Base-by-base conservation (phyloP, 805 yeast species). In the Lachancea quebecensis region DNA sequence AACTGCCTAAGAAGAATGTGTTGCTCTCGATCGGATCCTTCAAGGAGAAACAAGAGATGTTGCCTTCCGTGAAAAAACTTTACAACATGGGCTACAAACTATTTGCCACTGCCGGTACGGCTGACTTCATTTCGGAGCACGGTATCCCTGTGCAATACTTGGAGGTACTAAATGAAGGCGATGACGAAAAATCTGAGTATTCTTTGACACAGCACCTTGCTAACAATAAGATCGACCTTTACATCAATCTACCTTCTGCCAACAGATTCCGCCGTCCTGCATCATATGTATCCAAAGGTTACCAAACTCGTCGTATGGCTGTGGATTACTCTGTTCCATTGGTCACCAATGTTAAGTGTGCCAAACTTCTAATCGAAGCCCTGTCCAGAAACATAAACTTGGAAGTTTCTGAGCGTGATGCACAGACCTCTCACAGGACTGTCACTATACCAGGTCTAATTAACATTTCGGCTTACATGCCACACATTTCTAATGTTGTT, bases 201-300 rank as follows among this genome's bases (percentile, higher is more conserved):
- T 91, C 98, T 27, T 77, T 93, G 69, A 84, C 96, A 48, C 95
- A 89, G 70, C 97, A 93, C 72, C 76, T 93, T 73, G 96, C 98
- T 49, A 89, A 89, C 71, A 89, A 93, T 76, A 73, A 88, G 78
- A 93, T 93, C 66, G 99, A 93, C 64, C 72, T 93, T 64, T 93
- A 93, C 77, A 83, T 93, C 71, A 93, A 93, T 73, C 74, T 93
- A 73, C 99, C 99, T 50, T 90, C 98, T 50, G 75, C 95, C 39
- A 93, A 93, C 77, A 78, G 96, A 65, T 93, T 87, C 81, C 85
- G 99, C 67, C 87, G 99, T 70, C 99, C 99, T 50, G 97, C 99
- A 45, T 85, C 91, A 50, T 93, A 93, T 71, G 88, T 93, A 76
- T 87, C 96, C 27, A 89, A 86, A 72, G 99, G 99, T 66, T 93